Percentiles rank a stretch among this genome's conserved stretches.
Evolutionary conservation across 352 stramenopile genomes (phyloP).

Genomic region (Globisporangium carolinianum): DNA sequence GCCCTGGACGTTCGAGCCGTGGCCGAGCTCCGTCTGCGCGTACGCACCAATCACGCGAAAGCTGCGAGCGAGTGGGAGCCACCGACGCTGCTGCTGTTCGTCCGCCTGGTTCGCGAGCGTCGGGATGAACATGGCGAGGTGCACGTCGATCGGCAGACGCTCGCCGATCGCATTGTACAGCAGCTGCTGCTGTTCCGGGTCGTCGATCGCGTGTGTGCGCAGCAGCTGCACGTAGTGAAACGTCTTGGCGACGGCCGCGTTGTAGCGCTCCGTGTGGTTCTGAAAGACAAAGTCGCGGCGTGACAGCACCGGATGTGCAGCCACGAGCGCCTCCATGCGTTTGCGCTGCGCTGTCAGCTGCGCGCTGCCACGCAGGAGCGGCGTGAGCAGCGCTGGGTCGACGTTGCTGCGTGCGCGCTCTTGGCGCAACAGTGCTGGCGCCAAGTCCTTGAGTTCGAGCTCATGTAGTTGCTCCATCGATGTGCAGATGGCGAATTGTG

Average conservation of each 20-base stretch:
- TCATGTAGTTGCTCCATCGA: neutral
- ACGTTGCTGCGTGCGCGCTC: constrained; percentile 16
- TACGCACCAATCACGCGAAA: constrained; percentile 87
- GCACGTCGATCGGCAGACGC: constrained; percentile 37
- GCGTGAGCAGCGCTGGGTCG: constrained; percentile 2
- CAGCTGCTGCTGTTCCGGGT: constrained; percentile 26
- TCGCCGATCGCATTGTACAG: constrained; percentile 41
- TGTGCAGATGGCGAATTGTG: neutral
- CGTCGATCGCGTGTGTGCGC: constrained; percentile 20
- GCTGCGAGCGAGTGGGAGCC: constrained; percentile 51
- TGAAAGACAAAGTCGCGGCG: constrained; percentile 35
- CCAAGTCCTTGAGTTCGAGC: constrained; percentile 18
- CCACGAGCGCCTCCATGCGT: constrained; percentile 9
- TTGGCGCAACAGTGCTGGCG: constrained; percentile 14
- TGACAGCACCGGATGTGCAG: constrained; percentile 32
- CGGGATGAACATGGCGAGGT: constrained; percentile 59
- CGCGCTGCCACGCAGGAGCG: constrained; percentile 11
- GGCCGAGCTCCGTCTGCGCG: constrained; percentile 94
- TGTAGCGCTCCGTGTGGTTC: constrained; percentile 34
- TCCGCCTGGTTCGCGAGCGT: constrained; percentile 63
- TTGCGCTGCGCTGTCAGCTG: constrained; percentile 10
- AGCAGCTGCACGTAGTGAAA: constrained; percentile 34
- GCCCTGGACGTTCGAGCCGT: constrained; percentile 89
- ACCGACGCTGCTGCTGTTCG: constrained; percentile 49
- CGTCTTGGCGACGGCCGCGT: constrained; percentile 22